Evolutionary conservation across 2,329 filamentous ascomycete species (phyloP).

Genomic region (Chrysosporium keratinophilum): DNA sequence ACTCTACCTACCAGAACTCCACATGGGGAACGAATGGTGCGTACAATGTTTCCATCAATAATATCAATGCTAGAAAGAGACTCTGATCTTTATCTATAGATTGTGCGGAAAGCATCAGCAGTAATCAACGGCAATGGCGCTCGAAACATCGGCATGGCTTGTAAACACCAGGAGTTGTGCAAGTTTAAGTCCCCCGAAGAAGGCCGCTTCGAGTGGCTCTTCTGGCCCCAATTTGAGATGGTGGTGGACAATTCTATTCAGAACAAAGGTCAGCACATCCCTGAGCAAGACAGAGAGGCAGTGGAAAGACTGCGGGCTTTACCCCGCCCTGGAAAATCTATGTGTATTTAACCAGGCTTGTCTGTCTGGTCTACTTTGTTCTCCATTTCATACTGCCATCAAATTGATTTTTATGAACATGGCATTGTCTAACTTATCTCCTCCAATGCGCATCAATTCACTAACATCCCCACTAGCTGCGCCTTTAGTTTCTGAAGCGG

Average conservation of each 20-base stretch:
- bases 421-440: no score
- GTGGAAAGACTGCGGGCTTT: not conserved
- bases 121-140: not conserved
- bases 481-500: not conserved
- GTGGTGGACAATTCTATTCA: not conserved
- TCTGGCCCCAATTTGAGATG: constrained; percentile 1
- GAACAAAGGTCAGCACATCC: not conserved
- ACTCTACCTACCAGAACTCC: not conserved
- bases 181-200: not conserved
- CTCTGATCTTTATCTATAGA: not conserved
- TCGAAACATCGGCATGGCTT: not conserved
- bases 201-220: not conserved
- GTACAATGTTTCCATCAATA: not conserved
- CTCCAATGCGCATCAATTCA: no score
- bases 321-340: no score
- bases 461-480: no score
- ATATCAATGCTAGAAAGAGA: not conserved
- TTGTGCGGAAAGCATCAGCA: no score
- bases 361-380: no score
- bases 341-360: no score
- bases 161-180: not conserved
- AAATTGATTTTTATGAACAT: no score
- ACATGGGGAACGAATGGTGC: not conserved
- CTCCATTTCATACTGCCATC: no score
- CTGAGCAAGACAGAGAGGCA: not conserved